Evolutionary conservation across 495 filamentous ascomycete genomes (phyloP).

Genomic region (Penicillium paradoxum): DNA sequence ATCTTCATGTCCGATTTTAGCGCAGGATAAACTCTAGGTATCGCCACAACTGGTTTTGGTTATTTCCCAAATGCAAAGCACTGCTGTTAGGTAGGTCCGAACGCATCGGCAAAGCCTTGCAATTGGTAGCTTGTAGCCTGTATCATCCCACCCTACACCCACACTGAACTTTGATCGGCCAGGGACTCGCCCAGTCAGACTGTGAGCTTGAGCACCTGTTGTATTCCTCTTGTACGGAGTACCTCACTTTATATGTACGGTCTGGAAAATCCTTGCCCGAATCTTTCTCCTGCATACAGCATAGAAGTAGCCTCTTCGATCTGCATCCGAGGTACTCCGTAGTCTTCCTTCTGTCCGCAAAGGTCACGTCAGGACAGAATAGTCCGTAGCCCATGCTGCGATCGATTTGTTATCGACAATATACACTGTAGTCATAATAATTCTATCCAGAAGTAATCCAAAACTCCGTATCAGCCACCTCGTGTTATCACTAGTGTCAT

Average conservation of each 20-base stretch:
- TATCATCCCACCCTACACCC: slow-evolving; percentile 4
- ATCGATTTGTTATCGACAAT: not conserved
- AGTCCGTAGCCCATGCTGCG: no score
- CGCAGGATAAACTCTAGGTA: slow-evolving; percentile 2
- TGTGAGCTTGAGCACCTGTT: slow-evolving; percentile 5
- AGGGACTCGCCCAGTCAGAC: slow-evolving; percentile 13
- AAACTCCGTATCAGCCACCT: not conserved
- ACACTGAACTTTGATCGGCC: slow-evolving; percentile 14
- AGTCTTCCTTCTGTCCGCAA: not conserved
- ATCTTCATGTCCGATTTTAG: slow-evolving; percentile 11
- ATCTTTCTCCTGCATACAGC: not conserved
- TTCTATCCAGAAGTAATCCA: no score
- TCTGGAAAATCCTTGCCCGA: not conserved
- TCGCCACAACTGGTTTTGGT: slow-evolving; percentile 1
- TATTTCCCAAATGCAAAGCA: not conserved
- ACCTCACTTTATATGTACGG: not conserved
- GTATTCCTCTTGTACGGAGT: not conserved
- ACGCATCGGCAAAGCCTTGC: not conserved
- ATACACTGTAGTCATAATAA: not conserved
- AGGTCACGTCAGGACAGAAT: no score
- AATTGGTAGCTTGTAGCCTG: slow-evolving; percentile 9
- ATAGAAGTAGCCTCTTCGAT: not conserved
- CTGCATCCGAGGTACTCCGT: not conserved
- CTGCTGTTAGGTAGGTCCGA: slow-evolving; percentile 3
- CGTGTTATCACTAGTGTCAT: not conserved